Evolutionary conservation across 2,329 filamentous ascomycete species (phyloP).

Genomic region (Phoma herbarum): DNA sequence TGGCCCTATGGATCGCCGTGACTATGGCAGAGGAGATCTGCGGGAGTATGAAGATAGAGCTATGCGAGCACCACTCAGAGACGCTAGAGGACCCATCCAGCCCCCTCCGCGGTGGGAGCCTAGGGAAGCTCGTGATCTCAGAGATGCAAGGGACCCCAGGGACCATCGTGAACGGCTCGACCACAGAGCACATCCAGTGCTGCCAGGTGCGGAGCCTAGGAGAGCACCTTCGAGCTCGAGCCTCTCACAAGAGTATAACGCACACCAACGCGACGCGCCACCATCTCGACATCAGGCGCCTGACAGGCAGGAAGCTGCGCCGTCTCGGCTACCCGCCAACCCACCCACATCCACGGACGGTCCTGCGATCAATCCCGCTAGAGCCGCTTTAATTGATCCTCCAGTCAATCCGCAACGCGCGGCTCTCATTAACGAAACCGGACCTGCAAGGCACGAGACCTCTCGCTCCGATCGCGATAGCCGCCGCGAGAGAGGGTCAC

Average conservation of each 20-base stretch:
- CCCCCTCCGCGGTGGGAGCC: constrained; percentile 35
- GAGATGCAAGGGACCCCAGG: constrained; percentile 41
- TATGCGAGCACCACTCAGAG: constrained; percentile 47
- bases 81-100: constrained; percentile 34
- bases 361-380: constrained; percentile 54
- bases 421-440: constrained; percentile 51
- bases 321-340: constrained; percentile 29
- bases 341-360: constrained; percentile 30
- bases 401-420: constrained; percentile 56
- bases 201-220: constrained; percentile 28
- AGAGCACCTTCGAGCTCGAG: constrained; percentile 37
- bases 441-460: constrained; percentile 41
- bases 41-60: constrained; percentile 50
- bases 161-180: constrained; percentile 45
- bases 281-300: constrained; percentile 26
- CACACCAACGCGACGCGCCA: constrained; percentile 40
- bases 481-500: constrained; percentile 43
- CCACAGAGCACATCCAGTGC: constrained; percentile 36
- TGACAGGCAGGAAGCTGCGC: constrained; percentile 36
- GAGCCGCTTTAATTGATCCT: constrained; percentile 51
- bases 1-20: constrained; percentile 41
- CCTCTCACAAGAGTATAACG: constrained; percentile 34
- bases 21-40: constrained; percentile 41
- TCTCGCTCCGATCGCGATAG: constrained; percentile 39
- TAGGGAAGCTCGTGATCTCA: constrained; percentile 30